These are phyloP conservation scores for Pleurotus citrinopileatus DNA, from an alignment of 768 basidiomycete species.

Conservation along the genomic window DNA sequence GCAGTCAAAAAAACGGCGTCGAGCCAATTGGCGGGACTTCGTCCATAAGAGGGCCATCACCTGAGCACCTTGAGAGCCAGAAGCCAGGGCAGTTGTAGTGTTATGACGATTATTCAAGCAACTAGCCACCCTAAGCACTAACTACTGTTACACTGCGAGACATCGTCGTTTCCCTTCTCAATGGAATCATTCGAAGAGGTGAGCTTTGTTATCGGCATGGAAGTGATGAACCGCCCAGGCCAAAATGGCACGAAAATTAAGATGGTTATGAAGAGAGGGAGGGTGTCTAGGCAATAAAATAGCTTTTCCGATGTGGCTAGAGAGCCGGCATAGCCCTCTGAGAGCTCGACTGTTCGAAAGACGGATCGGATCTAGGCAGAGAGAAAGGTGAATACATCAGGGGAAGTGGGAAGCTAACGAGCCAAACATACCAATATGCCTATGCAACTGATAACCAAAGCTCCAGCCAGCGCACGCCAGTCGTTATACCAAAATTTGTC, in stretches of 20 bases:
- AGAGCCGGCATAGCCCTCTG: constrained; percentile 56
- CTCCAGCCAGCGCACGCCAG: constrained; percentile 54
- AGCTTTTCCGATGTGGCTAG: constrained; percentile 56
- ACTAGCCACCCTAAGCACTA: too few relatives aligned
- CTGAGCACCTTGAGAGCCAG: too few relatives aligned
- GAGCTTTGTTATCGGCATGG: neutral
- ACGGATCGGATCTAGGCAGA: constrained; percentile 52
- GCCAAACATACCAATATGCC: constrained; percentile 54
- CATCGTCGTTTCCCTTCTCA: too few relatives aligned
- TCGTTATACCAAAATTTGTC: constrained; percentile 45
- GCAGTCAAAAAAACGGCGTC: too few relatives aligned
- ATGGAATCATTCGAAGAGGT: neutral
- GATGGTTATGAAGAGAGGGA: constrained; percentile 63
- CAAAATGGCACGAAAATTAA: constrained; percentile 58
- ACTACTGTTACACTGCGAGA: too few relatives aligned
- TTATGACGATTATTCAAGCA: too few relatives aligned
- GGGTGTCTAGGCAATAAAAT: constrained; percentile 66
- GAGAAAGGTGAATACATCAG: neutral
- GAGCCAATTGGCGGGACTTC: too few relatives aligned
- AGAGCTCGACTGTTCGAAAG: constrained; percentile 59
- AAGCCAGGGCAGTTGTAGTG: too few relatives aligned
- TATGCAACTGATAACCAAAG: constrained; percentile 51
- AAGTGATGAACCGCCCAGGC: constrained; percentile 57
- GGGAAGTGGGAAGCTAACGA: neutral
- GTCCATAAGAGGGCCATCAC: too few relatives aligned